Evolutionary conservation across 192 early-diverging fungal species (phyloP).

Genomic region (Coemansia sp.): DNA sequence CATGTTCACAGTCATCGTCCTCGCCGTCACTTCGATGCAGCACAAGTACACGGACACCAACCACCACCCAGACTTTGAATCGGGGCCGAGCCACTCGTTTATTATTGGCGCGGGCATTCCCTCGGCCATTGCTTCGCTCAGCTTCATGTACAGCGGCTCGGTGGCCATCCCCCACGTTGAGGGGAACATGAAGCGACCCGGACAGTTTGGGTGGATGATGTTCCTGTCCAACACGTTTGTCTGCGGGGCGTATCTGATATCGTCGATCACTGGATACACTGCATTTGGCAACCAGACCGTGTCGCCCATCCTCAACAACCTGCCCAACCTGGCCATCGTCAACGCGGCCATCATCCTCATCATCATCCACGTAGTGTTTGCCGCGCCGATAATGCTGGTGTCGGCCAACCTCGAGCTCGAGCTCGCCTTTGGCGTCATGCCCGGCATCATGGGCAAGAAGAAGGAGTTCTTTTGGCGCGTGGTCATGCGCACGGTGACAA

Average conservation of each 20-base stretch:
- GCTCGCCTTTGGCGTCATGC: constrained; percentile 57
- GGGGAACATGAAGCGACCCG: constrained; percentile 66
- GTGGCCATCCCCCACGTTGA: constrained; percentile 82
- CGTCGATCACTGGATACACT: constrained; percentile 65
- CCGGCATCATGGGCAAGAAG: constrained; percentile 45
- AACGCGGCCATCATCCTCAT: constrained; percentile 68
- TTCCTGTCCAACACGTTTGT: constrained; percentile 58
- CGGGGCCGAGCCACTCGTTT: constrained; percentile 37
- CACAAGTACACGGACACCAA: constrained; percentile 38
- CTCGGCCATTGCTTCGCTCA: constrained; percentile 69
- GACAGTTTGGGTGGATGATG: constrained; percentile 63
- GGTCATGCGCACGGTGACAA: constrained; percentile 54
- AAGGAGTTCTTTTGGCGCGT: constrained; percentile 56
- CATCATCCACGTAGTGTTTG: constrained; percentile 73
- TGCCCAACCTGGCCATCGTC: constrained; percentile 57
- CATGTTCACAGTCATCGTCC: constrained; percentile 53
- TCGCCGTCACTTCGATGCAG: constrained; percentile 30
- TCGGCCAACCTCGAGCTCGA: constrained; percentile 72
- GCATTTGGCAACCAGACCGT: constrained; percentile 63
- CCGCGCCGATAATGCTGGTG: constrained; percentile 71
- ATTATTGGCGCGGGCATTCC: constrained; percentile 68
- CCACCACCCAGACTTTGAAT: constrained; percentile 23
- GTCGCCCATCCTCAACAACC: constrained; percentile 65
- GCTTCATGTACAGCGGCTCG: constrained; percentile 79
- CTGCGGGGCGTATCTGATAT: constrained; percentile 60